Conservation (phyloP, 2,329 filamentous ascomycete species). For the Fusarium abutilonis region DNA sequence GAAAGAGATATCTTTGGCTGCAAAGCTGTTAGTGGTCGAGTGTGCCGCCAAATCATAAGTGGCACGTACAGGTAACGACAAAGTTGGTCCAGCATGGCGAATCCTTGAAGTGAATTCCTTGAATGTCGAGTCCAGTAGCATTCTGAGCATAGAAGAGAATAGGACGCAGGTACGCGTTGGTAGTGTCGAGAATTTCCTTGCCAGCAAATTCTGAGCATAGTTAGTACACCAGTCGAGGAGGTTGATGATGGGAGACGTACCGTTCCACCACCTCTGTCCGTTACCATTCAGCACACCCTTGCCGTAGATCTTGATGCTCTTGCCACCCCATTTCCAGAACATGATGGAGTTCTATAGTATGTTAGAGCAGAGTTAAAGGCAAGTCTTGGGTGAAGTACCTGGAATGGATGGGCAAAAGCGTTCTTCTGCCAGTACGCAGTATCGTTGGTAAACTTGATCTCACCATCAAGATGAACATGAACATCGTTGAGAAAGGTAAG, state of each 20-base stretch:
- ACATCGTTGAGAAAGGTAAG: constrained; percentile 39
- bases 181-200: constrained; percentile 36
- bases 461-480: constrained; percentile 42
- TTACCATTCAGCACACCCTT: constrained; percentile 40
- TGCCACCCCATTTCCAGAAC: constrained; percentile 42
- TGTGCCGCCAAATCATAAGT: rapidly evolving
- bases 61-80: constrained; percentile 37
- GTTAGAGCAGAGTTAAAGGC: neutral
- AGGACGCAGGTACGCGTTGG: constrained; percentile 38
- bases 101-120: constrained; percentile 42
- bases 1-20: constrained; percentile 39
- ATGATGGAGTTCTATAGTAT: constrained; percentile 38
- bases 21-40: neutral
- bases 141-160: constrained; percentile 44
- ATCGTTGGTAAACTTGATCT: constrained; percentile 44
- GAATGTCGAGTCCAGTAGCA: constrained; percentile 36
- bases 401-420: constrained; percentile 39
- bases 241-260: neutral
- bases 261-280: constrained; percentile 43
- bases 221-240: neutral
- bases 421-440: constrained; percentile 40
- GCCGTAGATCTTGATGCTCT: constrained; percentile 40
- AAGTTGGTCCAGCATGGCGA: constrained; percentile 43
- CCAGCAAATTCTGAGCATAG: constrained; percentile 28
- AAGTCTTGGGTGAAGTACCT: constrained; percentile 4